These are phyloP conservation scores for Pholiota microspora DNA, from an alignment of 768 basidiomycete genomes.

Conservation along the genomic window DNA sequence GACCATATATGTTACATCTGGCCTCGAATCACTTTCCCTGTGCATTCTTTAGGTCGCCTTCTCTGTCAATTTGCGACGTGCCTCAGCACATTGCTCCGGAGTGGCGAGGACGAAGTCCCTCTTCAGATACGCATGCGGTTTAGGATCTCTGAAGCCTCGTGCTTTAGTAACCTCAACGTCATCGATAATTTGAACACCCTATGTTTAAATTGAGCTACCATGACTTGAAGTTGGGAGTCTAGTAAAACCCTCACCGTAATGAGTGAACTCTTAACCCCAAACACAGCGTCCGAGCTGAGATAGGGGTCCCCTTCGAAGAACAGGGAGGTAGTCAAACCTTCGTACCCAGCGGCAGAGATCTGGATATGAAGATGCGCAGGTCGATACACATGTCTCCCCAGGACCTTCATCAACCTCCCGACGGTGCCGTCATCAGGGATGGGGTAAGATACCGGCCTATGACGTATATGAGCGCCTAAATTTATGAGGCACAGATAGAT, in stretches of 20 bases:
- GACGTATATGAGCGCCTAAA: neutral
- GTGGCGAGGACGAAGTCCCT: constrained; percentile 43
- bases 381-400: constrained; percentile 71
- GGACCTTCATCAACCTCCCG: constrained; percentile 49
- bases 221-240: too few relatives aligned
- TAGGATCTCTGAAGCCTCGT: constrained; percentile 47
- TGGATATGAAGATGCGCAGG: constrained; percentile 81
- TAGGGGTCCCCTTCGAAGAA: constrained; percentile 73
- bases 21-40: too few relatives aligned
- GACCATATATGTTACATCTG: neutral
- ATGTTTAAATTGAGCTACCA: neutral
- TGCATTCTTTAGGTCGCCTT: neutral
- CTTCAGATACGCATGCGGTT: constrained; percentile 36
- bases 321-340: constrained; percentile 69
- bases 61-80: constrained; percentile 22
- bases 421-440: constrained; percentile 81
- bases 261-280: constrained; percentile 79
- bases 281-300: constrained; percentile 70
- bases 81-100: constrained; percentile 32
- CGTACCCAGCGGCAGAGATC: constrained; percentile 66
- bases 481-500: neutral
- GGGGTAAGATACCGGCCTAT: constrained; percentile 61
- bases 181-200: constrained; percentile 39
- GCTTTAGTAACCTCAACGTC: constrained; percentile 53
- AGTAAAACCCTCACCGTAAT: constrained; percentile 54